phyloP scores from a whole-genome alignment of 2,329 filamentous ascomycete species.

The Fusarium oligoseptatum region DNA sequence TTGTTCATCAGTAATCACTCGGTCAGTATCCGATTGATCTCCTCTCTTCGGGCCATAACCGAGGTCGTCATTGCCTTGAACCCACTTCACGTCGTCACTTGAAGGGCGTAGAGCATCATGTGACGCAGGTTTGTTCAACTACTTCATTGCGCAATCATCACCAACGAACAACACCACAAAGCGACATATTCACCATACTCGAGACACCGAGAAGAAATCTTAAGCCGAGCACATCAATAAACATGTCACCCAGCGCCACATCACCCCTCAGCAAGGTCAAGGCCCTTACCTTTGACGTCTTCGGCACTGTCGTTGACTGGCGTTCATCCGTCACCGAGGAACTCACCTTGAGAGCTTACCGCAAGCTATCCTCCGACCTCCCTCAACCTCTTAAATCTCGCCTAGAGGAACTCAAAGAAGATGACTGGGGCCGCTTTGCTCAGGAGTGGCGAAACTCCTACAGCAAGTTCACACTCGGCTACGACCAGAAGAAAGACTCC shows the following conservation, averaged over 20 bases:
- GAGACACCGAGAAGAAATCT: neutral
- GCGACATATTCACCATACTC: neutral
- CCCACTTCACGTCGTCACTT: conserved; percentile 15
- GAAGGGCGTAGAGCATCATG: conserved; percentile 38
- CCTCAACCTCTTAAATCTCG: conserved; percentile 61
- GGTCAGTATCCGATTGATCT: neutral
- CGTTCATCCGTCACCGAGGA: conserved; percentile 73
- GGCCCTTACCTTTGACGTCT: conserved; percentile 80
- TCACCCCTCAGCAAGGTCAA: conserved; percentile 57
- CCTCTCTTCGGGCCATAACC: neutral
- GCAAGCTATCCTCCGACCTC: conserved; percentile 63
- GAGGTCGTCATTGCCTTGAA: neutral
- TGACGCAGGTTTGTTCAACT: conserved; percentile 22
- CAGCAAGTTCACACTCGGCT: conserved; percentile 67
- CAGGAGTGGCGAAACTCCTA: conserved; percentile 79
- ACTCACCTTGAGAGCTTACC: conserved; percentile 64
- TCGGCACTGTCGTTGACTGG: conserved; percentile 87
- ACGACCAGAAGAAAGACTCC: conserved; percentile 60
- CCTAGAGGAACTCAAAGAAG: conserved; percentile 63
- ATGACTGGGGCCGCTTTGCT: conserved; percentile 75
- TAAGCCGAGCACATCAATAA: neutral
- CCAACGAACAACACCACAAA: neutral
- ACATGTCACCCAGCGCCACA: conserved; percentile 44
- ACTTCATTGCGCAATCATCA: neutral
- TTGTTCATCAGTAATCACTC: neutral